Evolutionary conservation across 2,329 filamentous ascomycete genomes (phyloP).

Genomic region (Diaporthe destruens): DNA sequence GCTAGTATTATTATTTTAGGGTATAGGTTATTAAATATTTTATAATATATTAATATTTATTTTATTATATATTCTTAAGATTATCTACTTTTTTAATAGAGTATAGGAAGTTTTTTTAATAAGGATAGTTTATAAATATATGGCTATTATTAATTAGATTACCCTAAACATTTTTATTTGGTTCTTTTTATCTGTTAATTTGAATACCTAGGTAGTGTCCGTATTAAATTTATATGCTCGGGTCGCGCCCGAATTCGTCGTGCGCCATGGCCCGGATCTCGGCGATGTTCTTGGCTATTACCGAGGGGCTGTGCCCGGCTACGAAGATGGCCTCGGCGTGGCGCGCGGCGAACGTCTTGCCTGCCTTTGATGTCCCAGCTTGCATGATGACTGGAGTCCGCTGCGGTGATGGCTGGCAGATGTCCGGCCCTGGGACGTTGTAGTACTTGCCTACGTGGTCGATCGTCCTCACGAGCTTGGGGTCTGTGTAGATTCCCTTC

Average conservation of each 20-base stretch:
- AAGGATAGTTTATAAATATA: too few species aligned
- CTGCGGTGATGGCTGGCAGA: constrained; percentile 72
- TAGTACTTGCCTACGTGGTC: constrained; percentile 76
- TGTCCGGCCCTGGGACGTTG: constrained; percentile 70
- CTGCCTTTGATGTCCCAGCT: constrained; percentile 71
- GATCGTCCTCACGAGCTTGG: constrained; percentile 70
- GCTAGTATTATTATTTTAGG: too few species aligned
- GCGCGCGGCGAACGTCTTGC: constrained; percentile 71
- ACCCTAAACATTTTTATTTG: too few species aligned
- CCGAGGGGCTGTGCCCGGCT: constrained; percentile 66
- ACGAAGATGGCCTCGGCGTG: constrained; percentile 76
- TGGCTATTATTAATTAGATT: too few species aligned
- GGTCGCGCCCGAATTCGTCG: constrained; percentile 64
- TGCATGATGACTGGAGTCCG: constrained; percentile 74
- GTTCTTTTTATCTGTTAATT: too few species aligned
- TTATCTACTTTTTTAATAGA: too few species aligned
- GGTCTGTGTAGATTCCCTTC: constrained; percentile 67
- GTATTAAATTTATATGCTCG: too few species aligned
- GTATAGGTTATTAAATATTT: too few species aligned
- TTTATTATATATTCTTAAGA: too few species aligned
- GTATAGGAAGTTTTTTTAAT: too few species aligned
- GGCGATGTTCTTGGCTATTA: constrained; percentile 67
- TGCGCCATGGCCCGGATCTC: constrained; percentile 67
- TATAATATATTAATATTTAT: too few species aligned
- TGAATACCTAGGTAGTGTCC: too few species aligned